Conservation (phyloP, 1,284 basidiomycete species). For the Malassezia slooffiae region DNA sequence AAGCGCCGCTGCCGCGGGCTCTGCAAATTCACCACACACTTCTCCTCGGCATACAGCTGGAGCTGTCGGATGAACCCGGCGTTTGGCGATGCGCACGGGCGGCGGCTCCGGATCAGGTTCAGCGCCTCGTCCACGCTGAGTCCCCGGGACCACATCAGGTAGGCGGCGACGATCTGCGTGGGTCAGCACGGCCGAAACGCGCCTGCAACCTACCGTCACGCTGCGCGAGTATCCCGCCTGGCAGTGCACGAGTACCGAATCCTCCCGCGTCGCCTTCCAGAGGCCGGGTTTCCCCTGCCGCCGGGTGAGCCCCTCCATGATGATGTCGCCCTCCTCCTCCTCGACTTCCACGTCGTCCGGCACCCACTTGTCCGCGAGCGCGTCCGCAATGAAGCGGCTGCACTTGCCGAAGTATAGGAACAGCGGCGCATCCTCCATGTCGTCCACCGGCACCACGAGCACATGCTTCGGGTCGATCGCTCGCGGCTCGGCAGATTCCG, state of each 20-base stretch:
- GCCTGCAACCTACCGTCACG: conserved; percentile 14
- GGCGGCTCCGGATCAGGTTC: conserved; percentile 27
- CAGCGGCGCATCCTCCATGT: conserved; percentile 45
- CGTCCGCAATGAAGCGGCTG: conserved; percentile 37
- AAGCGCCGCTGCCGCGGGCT: conserved; percentile 45
- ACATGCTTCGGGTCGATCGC: conserved; percentile 26
- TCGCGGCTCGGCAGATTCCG: neutral
- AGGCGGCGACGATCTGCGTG: conserved; percentile 43
- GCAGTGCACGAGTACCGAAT: conserved; percentile 47
- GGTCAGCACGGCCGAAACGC: neutral
- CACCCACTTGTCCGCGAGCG: conserved; percentile 28
- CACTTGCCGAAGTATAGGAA: conserved; percentile 40
- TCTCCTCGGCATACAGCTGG: conserved; percentile 45
- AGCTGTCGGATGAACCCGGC: conserved; percentile 47
- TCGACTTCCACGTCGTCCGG: conserved; percentile 8
- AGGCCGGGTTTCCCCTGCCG: conserved; percentile 19
- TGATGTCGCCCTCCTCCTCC: neutral
- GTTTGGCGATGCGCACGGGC: conserved; percentile 41
- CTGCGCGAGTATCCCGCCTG: conserved; percentile 47
- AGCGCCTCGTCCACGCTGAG: conserved; percentile 42
- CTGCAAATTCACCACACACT: conserved; percentile 45
- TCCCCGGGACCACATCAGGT: conserved; percentile 43
- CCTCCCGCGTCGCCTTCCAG: conserved; percentile 25
- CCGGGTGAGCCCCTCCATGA: neutral
- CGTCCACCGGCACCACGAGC: conserved; percentile 45